Evolutionary conservation across 495 filamentous ascomycete genomes (phyloP).

Genomic region (Lichenothelia convexa): DNA sequence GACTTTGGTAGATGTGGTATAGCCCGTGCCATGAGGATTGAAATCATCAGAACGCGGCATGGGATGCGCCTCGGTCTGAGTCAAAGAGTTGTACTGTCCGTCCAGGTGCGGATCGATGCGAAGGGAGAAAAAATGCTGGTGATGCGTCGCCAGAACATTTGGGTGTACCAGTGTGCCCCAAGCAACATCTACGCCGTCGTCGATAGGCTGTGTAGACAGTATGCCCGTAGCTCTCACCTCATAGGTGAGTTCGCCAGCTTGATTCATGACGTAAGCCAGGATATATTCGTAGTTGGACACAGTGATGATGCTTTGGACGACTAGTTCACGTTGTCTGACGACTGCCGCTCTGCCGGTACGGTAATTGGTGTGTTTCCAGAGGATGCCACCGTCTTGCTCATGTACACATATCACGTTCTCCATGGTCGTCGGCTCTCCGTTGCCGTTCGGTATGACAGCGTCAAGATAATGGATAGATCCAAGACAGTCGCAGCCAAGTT

Average conservation of each 20-base stretch:
- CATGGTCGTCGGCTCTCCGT: conserved; percentile 40
- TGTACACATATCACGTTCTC: conserved; percentile 67
- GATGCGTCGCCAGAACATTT: conserved; percentile 56
- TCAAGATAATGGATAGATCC: conserved; percentile 62
- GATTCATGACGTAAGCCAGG: conserved; percentile 70
- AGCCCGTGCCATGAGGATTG: conserved; percentile 69
- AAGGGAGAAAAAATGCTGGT: conserved; percentile 84
- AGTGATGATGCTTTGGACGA: conserved; percentile 46
- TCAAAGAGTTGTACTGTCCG: conserved; percentile 50
- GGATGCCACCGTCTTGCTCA: conserved; percentile 55
- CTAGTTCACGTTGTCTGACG: conserved; percentile 49
- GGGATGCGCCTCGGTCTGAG: conserved; percentile 53
- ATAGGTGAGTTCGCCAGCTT: conserved; percentile 60
- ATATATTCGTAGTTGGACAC: conserved; percentile 53
- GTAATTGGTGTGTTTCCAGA: conserved; percentile 74
- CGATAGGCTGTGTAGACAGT: conserved; percentile 65
- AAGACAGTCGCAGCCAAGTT: conserved; percentile 31
- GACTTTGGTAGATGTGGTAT: conserved; percentile 43
- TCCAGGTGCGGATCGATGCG: conserved; percentile 71
- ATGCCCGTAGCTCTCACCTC: conserved; percentile 75
- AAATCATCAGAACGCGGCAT: conserved; percentile 53
- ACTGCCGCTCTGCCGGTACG: conserved; percentile 49
- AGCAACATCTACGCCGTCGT: conserved; percentile 42
- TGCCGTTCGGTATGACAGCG: conserved; percentile 31
- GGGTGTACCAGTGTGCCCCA: conserved; percentile 81